Conservation (phyloP, 2,329 filamentous ascomycete genomes). For the Colletotrichum lindemuthianum region DNA sequence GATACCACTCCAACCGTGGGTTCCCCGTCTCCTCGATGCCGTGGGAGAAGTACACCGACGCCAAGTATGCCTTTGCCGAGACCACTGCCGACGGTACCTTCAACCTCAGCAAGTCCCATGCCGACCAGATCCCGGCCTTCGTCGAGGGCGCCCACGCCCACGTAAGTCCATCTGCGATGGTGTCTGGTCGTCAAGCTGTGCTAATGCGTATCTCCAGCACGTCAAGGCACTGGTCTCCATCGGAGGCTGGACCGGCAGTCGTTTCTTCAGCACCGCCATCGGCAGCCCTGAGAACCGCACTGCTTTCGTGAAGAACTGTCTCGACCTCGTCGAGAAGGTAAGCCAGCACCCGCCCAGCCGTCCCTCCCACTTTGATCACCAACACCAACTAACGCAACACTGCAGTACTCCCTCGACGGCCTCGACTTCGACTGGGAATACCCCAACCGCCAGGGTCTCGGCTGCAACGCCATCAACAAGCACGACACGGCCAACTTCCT, state of each 20-base stretch:
- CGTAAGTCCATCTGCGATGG: background rate
- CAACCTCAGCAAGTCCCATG: constrained; percentile 26
- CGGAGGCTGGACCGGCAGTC: constrained; percentile 34
- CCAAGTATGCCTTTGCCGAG: constrained; percentile 33
- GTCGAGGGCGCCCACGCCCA: constrained; percentile 15
- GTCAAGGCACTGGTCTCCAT: constrained; percentile 30
- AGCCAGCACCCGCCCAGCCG: background rate
- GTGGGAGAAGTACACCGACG: constrained; percentile 35
- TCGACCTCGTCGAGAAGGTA: constrained; percentile 37
- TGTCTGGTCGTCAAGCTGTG: background rate
- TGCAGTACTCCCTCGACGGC: constrained; percentile 21
- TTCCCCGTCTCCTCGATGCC: constrained; percentile 19
- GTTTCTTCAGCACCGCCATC: constrained; percentile 23
- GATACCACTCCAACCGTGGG: constrained; percentile 28
- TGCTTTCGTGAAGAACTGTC: constrained; percentile 36
- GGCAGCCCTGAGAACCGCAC: constrained; percentile 38
- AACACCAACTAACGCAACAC: background rate
- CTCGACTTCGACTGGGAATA: constrained; percentile 40
- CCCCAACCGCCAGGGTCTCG: constrained; percentile 34
- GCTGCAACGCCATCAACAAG: constrained; percentile 31
- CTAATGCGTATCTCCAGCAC: background rate
- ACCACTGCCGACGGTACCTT: constrained; percentile 14
- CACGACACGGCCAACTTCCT: constrained; percentile 33
- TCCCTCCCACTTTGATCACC: background rate
- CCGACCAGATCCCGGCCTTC: constrained; percentile 28